Conservation (phyloP, 371 early-diverging fungal species). For the Mucor saturninus region DNA sequence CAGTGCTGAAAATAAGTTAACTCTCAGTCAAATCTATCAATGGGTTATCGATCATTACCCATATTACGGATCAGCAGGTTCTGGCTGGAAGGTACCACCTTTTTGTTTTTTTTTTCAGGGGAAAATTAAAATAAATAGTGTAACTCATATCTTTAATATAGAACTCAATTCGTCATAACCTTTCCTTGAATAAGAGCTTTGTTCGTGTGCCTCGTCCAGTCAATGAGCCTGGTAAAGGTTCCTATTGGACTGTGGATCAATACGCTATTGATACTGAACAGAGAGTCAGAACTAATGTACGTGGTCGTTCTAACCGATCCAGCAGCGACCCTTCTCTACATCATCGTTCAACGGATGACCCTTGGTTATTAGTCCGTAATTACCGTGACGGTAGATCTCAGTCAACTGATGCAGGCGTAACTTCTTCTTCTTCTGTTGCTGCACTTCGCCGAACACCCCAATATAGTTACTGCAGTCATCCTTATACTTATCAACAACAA, state of each 20-base stretch:
- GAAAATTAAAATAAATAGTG: neutral
- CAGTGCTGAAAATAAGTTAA: conserved; percentile 70
- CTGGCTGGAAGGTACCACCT: conserved; percentile 75
- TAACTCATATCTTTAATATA: conserved; percentile 32
- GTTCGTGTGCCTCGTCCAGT: conserved; percentile 88
- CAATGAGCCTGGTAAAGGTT: conserved; percentile 96
- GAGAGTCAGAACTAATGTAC: conserved; percentile 8
- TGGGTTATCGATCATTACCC: conserved; percentile 82
- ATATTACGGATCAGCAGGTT: conserved; percentile 75
- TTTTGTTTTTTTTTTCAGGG: neutral
- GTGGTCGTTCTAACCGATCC: conserved; percentile 29
- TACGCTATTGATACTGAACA: conserved; percentile 40
- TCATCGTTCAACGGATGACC: conserved; percentile 8
- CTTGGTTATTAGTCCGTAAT: conserved; percentile 17
- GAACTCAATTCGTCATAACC: conserved; percentile 98
- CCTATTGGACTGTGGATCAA: conserved; percentile 89
- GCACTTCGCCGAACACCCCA: conserved; percentile 20
- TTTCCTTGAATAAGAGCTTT: conserved; percentile 95
- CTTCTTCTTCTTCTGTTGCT: conserved; percentile 14
- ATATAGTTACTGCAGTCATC: conserved; percentile 27
- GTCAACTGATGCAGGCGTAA: conserved; percentile 26
- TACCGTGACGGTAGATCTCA: conserved; percentile 31
- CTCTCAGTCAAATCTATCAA: conserved; percentile 87
- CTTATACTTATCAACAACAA: conserved; percentile 16
- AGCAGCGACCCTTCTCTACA: conserved; percentile 23